These are phyloP conservation scores for Xylaria sp. DNA, from an alignment of 2,329 filamentous ascomycete genomes.

Conservation along the genomic window DNA sequence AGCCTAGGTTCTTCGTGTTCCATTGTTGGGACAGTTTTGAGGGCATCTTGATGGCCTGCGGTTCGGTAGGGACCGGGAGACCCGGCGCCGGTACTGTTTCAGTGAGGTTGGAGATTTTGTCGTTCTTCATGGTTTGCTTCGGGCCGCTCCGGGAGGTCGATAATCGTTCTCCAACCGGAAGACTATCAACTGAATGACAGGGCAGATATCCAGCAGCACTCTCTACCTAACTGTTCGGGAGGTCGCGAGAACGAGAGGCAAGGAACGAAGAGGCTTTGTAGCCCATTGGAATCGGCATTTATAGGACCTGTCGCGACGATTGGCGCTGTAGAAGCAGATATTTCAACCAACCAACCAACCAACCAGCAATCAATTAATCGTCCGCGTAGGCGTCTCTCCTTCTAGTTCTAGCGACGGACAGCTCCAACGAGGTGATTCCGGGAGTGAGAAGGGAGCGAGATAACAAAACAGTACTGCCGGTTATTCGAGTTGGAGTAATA, in stretches of 20 bases:
- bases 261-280: constrained; percentile 20
- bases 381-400: not conserved
- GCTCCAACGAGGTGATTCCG: constrained; percentile 13
- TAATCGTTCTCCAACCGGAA: not conserved
- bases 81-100: constrained; percentile 22
- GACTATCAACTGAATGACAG: constrained; percentile 9
- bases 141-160: constrained; percentile 4
- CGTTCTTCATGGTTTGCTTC: constrained; percentile 38
- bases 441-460: not conserved
- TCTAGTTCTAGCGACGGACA: not conserved
- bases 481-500: constrained; percentile 10
- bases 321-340: constrained; percentile 19
- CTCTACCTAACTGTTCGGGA: not conserved
- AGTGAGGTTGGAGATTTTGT: constrained; percentile 27
- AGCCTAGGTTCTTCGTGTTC: constrained; percentile 79
- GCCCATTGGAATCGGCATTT: constrained; percentile 33
- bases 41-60: constrained; percentile 36
- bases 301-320: constrained; percentile 15
- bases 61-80: constrained; percentile 20
- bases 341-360: too few species aligned
- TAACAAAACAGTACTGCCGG: not conserved
- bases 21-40: constrained; percentile 56
- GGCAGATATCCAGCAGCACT: constrained; percentile 12
- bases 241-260: constrained; percentile 17
- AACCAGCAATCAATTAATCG: not conserved